Conservation (phyloP, 139 green algal species). For the Ostreobium quekettii region DNA sequence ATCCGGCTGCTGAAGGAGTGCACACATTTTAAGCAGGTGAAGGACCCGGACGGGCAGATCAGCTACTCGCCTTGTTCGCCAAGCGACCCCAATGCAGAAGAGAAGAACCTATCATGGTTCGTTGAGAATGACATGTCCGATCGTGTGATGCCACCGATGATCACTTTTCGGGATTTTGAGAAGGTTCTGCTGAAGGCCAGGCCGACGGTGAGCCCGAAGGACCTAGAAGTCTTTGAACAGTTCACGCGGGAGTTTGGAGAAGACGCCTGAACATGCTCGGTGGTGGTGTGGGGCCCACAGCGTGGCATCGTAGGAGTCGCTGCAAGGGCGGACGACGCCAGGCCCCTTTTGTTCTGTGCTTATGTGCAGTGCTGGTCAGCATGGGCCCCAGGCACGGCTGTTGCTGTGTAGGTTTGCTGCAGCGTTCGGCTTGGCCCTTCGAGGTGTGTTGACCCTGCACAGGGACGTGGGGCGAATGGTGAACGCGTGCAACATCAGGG, state of each 20-base stretch:
- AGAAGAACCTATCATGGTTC: constrained; percentile 64
- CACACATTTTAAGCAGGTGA: constrained; percentile 79
- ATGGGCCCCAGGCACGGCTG: too few relatives aligned
- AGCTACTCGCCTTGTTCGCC: constrained; percentile 75
- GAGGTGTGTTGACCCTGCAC: too few relatives aligned
- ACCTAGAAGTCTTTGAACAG: constrained; percentile 78
- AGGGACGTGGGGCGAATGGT: too few relatives aligned
- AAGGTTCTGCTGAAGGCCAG: constrained; percentile 76
- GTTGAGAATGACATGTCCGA: constrained; percentile 63
- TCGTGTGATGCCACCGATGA: constrained; percentile 66
- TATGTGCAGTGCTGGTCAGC: too few relatives aligned
- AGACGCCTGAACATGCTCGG: constrained; percentile 69
- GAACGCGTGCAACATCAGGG: too few relatives aligned
- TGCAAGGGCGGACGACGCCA: too few relatives aligned
- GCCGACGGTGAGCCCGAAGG: constrained; percentile 80
- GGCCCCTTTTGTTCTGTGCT: too few relatives aligned
- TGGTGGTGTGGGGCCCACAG: too few relatives aligned
- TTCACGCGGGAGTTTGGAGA: constrained; percentile 97
- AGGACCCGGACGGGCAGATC: constrained; percentile 20
- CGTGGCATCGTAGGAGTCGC: too few relatives aligned
- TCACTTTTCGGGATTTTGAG: constrained; percentile 78
- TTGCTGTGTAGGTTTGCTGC: too few relatives aligned
- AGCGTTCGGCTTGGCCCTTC: too few relatives aligned
- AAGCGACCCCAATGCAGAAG: constrained; percentile 48
- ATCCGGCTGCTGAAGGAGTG: constrained; percentile 83